Evolutionary conservation across 768 basidiomycete genomes (phyloP).

Genomic region (Boletus huronensis): DNA sequence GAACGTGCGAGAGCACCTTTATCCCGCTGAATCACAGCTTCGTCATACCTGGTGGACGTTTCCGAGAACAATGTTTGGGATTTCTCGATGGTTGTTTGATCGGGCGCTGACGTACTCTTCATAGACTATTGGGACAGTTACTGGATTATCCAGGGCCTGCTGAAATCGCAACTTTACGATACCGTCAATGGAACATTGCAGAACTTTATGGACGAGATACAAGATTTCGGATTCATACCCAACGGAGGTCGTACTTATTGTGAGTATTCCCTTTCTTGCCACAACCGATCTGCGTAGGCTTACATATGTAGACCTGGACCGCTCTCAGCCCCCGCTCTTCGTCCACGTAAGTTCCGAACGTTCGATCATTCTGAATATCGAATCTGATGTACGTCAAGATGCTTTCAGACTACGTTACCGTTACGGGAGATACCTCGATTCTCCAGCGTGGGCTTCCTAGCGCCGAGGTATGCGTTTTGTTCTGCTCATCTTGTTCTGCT

Average conservation of each 20-base stretch:
- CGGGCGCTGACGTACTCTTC: background rate
- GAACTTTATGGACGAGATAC: conserved; percentile 95
- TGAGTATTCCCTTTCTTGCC: conserved; percentile 23
- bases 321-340: conserved; percentile 54
- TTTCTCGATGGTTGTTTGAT: background rate
- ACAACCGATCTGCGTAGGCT: background rate
- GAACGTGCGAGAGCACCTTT: conserved; percentile 73
- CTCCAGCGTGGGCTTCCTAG: conserved; percentile 78
- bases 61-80: conserved; percentile 77
- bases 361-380: background rate
- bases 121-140: conserved; percentile 66
- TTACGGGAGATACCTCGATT: conserved; percentile 70
- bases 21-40: conserved; percentile 92
- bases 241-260: conserved; percentile 94
- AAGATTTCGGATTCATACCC: conserved; percentile 83
- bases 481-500: background rate
- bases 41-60: conserved; percentile 84
- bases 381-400: conserved; percentile 47
- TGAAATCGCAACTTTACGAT: conserved; percentile 71
- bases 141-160: conserved; percentile 87
- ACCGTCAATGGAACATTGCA: conserved; percentile 75
- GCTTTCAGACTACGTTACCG: conserved; percentile 78
- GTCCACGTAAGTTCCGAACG: conserved; percentile 47
- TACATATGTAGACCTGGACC: conserved; percentile 59
- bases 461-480: conserved; percentile 55